Base-by-base conservation (phyloP, 371 early-diverging fungal genomes). In the Phascolomyces articulosus region DNA sequence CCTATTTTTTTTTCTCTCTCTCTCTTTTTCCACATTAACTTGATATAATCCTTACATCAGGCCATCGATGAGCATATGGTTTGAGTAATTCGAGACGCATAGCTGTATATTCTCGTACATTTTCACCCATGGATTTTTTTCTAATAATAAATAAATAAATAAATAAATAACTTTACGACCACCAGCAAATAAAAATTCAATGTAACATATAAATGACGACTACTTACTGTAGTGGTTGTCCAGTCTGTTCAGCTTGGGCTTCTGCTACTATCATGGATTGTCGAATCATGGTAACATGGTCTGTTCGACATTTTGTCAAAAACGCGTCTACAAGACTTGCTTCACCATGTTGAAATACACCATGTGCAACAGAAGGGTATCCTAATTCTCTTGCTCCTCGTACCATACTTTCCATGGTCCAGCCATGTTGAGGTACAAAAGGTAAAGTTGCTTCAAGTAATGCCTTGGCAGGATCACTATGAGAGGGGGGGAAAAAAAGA, bases 21-120 rank as follows among this genome's bases (percentile, higher is more conserved):
- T 15, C 48, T 29, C 9, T 11, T 29, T 26, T 57, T 44, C 31
- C 13, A 21, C 41, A 53, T 40, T 57, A 9, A 47, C 47, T 47
- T n/a, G n/a, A n/a, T 47, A 11, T 47, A 11, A 47, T n/a, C n/a
- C 47, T 28, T 75, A 88, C 89, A 69, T 95, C 92, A 7, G 92
- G 93, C 97, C 97, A 96, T 28, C 82, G 86, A 23, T 77, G 63
- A 21, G 89, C 77, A 61, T 87, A 88, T 21, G 95, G 95, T 57
- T 84, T 82, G 13, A 92, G 87, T 77, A 89, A 75, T 40, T 88
- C 84, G 51, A 96, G 80, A 18, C 97, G 83, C 20, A 86, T 76
- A 31, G 83, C 70, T 40, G 88, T 90, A 23, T 90, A 84, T 13
- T 86, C 67, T 21, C 85, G 78, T 40, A 96, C 85, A 64, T 87